These are phyloP conservation scores for Pecoramyces ruminantium DNA, from an alignment of 192 early-diverging fungal species.

Conservation along the genomic window DNA sequence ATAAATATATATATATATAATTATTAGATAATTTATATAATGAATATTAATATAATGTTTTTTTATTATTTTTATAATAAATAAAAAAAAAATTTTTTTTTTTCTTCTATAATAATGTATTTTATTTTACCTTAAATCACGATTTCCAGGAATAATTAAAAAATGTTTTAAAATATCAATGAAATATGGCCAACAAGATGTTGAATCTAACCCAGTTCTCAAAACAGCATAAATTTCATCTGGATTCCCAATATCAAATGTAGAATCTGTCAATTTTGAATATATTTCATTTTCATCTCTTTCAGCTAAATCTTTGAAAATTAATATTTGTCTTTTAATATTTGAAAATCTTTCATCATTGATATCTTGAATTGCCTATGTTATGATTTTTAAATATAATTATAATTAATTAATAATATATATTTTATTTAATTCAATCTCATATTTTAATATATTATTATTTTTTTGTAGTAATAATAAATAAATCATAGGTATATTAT, in stretches of 20 bases:
- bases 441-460: no score
- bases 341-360: not conserved
- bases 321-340: not conserved
- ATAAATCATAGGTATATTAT: no score
- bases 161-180: not conserved
- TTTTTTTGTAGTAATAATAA: no score
- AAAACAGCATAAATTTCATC: not conserved
- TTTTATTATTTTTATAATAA: no score
- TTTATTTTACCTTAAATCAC: not conserved
- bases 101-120: not conserved
- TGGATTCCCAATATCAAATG: constrained; percentile 4
- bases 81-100: no score
- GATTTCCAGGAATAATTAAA: not conserved
- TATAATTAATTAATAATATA: no score
- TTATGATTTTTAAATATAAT: no score
- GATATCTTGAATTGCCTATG: not conserved
- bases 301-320: constrained; percentile 8
- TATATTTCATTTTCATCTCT: constrained; percentile 23
- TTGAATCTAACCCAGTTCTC: not conserved
- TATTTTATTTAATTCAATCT: no score
- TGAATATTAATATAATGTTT: no score
- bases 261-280: constrained; percentile 1
- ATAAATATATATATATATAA: no score
- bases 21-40: no score
- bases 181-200: not conserved